Evolutionary conservation across 1,284 basidiomycete species (phyloP).

Genomic region (Albatrellus sp.): DNA sequence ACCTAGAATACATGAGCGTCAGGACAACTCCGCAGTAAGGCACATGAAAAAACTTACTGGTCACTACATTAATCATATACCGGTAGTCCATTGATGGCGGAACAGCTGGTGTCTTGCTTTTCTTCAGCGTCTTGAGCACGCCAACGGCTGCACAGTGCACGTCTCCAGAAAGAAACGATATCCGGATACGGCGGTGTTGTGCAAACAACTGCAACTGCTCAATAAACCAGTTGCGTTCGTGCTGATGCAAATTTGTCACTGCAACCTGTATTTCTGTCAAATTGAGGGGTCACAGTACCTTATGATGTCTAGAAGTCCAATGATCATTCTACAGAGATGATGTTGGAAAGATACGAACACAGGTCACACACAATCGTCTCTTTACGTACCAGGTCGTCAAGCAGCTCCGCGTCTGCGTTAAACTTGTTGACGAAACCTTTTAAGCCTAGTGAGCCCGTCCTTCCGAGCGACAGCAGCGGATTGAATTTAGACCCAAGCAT

Average conservation of each 20-base stretch:
- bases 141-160: conserved; percentile 86
- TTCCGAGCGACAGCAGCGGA: conserved; percentile 65
- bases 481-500: conserved; percentile 76
- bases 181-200: conserved; percentile 42
- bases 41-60: conserved; percentile 35
- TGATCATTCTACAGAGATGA: conserved; percentile 64
- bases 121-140: conserved; percentile 55
- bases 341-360: not conserved
- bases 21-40: not conserved
- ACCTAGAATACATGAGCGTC: conserved; percentile 23
- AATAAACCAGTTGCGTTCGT: conserved; percentile 87
- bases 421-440: conserved; percentile 85
- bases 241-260: conserved; percentile 25
- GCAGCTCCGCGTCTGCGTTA: conserved; percentile 80
- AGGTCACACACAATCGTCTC: not conserved
- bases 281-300: conserved; percentile 27
- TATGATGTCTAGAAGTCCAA: conserved; percentile 78
- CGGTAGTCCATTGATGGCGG: conserved; percentile 53
- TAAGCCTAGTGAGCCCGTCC: conserved; percentile 49
- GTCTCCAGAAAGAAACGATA: conserved; percentile 84
- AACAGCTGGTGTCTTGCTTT: conserved; percentile 35
- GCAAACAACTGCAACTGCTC: conserved; percentile 68
- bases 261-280: not conserved
- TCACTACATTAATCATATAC: conserved; percentile 79
- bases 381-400: conserved; percentile 72